phyloP scores from a whole-genome alignment of 768 basidiomycete genomes.

The Mycena floridula region DNA sequence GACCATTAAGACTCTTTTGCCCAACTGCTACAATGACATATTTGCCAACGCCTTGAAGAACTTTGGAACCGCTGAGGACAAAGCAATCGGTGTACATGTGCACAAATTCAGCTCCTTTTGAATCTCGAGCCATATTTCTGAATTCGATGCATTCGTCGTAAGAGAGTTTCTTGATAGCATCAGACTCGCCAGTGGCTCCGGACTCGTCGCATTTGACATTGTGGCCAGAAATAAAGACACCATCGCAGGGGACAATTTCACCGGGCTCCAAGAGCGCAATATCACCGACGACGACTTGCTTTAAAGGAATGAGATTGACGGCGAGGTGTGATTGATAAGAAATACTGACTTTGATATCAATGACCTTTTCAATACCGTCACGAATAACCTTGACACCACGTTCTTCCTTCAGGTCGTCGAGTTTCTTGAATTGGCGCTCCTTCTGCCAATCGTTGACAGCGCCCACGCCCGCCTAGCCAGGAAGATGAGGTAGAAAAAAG shows the following conservation, averaged over 20 bases:
- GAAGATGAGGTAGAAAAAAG: not conserved
- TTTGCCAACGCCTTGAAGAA: slow-evolving; percentile 88
- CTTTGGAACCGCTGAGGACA: slow-evolving; percentile 85
- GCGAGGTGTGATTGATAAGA: slow-evolving; percentile 5
- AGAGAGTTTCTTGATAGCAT: slow-evolving; percentile 84
- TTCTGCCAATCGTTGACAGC: slow-evolving; percentile 98
- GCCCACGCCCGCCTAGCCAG: slow-evolving; percentile 73
- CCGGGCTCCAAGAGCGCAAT: slow-evolving; percentile 90
- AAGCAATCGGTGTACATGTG: slow-evolving; percentile 81
- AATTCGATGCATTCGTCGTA: slow-evolving; percentile 68
- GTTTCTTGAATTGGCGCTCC: slow-evolving; percentile 86
- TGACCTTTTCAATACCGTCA: slow-evolving; percentile 56
- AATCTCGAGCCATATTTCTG: slow-evolving; percentile 24
- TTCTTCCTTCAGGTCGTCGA: slow-evolving; percentile 95
- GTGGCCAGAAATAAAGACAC: slow-evolving; percentile 87
- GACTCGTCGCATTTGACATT: slow-evolving; percentile 95
- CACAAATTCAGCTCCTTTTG: slow-evolving; percentile 20
- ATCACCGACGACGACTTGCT: slow-evolving; percentile 94
- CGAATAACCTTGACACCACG: slow-evolving; percentile 83
- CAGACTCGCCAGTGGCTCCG: slow-evolving; percentile 93
- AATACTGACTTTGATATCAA: slow-evolving; percentile 71
- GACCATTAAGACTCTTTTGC: slow-evolving; percentile 87
- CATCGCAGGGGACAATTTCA: slow-evolving; percentile 94
- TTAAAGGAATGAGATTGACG: slow-evolving; percentile 9
- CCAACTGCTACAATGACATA: slow-evolving; percentile 95